Percentiles rank a stretch among this genome's conserved stretches.
These are phyloP conservation scores for Macadamia integrifolia DNA, from an alignment of 164 flowering plant genomes.

Conservation along the genomic window DNA sequence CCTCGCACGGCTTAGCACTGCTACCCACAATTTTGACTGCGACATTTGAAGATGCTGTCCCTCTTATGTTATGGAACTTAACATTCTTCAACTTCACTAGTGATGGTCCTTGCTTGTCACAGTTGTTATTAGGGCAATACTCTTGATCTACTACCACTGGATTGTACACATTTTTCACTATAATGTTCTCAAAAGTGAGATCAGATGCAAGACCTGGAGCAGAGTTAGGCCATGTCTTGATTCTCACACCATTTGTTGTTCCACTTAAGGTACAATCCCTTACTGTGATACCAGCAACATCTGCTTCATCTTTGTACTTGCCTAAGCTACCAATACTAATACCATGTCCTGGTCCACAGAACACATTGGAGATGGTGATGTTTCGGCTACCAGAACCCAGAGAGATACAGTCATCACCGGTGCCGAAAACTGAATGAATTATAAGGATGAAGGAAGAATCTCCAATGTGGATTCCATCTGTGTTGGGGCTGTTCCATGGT, in stretches of 20 bases:
- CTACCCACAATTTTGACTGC: too few species aligned
- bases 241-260: conserved; percentile 40
- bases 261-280: conserved; percentile 31
- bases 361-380: neutral
- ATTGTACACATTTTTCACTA: conserved; percentile 31
- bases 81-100: conserved; percentile 11
- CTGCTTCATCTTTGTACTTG: conserved; percentile 26
- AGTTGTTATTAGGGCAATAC: conserved; percentile 39
- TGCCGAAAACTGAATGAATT: conserved; percentile 19
- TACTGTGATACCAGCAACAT: conserved; percentile 25
- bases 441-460: conserved; percentile 2
- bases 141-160: conserved; percentile 51
- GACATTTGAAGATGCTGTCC: too few species aligned
- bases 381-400: conserved; percentile 38
- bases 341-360: too few species aligned
- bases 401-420: conserved; percentile 68
- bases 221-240: conserved; percentile 45
- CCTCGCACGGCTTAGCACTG: too few species aligned
- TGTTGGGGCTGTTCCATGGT: too few species aligned
- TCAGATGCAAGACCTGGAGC: conserved; percentile 14
- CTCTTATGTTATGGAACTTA: too few species aligned
- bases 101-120: conserved; percentile 32
- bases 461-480: too few species aligned
- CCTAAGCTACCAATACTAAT: conserved; percentile 54
- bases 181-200: conserved; percentile 33